Evolutionary conservation across 2,329 filamentous ascomycete species (phyloP), one percentile per base, ranked within the genome.

Genomic region (Teratosphaeria pseudoeucalypti): DNA sequence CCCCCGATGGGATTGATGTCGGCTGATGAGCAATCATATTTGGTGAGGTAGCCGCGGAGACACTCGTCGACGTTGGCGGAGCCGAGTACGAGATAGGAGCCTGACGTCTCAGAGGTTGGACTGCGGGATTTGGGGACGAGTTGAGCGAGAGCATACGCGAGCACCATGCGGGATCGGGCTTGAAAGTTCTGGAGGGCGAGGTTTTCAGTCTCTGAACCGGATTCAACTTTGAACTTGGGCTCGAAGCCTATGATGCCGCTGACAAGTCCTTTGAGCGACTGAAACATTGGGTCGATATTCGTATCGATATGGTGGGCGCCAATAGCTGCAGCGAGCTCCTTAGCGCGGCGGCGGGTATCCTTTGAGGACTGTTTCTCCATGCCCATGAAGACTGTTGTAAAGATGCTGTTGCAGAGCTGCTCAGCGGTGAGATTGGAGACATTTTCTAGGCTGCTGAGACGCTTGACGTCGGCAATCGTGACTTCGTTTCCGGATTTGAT

Each of bases 261-360:
- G 58, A 90, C 77, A 0, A 90, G 73, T 52, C 78, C 79, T 64
- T 81, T 83, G 57, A 85, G 76, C 0, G 86, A 81, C 23, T 81
- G 76, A 62, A 85, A 84, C 9, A 86, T 79, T 1, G 79, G 78
- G 68, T 92, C 89, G 59, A 92, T 90, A 67, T 90, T 83, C 53
- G 90, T 76, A 67, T 92, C 82, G 3, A 83, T 78, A 69, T 94
- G 90, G 67, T 90, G 85, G 16, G 82, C 78, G 2, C 88, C 89
- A 57, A 92, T 90, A 4, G 76, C 78, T 3, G 76, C 68, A 1
- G 78, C 74, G 2, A 92, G 78, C 0, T 81, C 77, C 67, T 82
- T 81, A 1, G 89, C 86, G 32, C 89, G 78, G 54, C 79, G 77
- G 10, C 88, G 77, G 0, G 88, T 91, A 63, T 90, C 86, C 52